Conservation (phyloP, 164 flowering plant species). For the Chloranthus sessilifolius region DNA sequence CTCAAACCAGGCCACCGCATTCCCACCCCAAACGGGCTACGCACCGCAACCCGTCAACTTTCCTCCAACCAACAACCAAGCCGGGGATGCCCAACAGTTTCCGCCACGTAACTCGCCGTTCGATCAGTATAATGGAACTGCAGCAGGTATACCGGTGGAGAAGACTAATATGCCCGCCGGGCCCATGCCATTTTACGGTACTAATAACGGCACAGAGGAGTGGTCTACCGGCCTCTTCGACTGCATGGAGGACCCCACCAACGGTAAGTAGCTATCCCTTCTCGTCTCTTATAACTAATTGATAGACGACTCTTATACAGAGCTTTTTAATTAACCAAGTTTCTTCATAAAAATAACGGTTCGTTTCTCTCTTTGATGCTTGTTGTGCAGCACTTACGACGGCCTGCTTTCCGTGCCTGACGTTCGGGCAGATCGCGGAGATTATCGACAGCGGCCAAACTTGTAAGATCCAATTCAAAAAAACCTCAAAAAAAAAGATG, state of each 20-base stretch:
- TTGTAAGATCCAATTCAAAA: conserved; percentile 16
- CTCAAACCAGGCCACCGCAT: background rate
- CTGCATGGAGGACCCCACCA: conserved; percentile 42
- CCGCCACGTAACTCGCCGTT: too few species aligned
- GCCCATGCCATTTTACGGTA: too few species aligned
- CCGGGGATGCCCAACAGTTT: background rate
- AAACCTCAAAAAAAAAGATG: background rate
- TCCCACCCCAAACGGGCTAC: background rate
- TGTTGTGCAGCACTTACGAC: conserved; percentile 29
- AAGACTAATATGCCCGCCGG: too few species aligned
- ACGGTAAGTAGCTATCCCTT: conserved; percentile 19
- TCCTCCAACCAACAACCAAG: background rate
- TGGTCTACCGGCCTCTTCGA: conserved; percentile 40
- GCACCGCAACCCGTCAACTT: background rate
- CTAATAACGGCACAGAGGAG: background rate
- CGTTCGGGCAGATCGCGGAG: conserved; percentile 47
- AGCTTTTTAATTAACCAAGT: too few species aligned
- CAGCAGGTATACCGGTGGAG: conserved; percentile 4
- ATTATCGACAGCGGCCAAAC: conserved; percentile 34
- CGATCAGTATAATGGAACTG: conserved; percentile 1
- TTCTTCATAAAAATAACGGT: too few species aligned
- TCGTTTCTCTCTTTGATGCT: too few species aligned
- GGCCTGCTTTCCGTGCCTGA: conserved; percentile 30
- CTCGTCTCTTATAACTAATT: too few species aligned
- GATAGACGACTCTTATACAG: too few species aligned